Conservation (phyloP, 1,284 basidiomycete genomes). For the Cystobasidium pallidum region DNA sequence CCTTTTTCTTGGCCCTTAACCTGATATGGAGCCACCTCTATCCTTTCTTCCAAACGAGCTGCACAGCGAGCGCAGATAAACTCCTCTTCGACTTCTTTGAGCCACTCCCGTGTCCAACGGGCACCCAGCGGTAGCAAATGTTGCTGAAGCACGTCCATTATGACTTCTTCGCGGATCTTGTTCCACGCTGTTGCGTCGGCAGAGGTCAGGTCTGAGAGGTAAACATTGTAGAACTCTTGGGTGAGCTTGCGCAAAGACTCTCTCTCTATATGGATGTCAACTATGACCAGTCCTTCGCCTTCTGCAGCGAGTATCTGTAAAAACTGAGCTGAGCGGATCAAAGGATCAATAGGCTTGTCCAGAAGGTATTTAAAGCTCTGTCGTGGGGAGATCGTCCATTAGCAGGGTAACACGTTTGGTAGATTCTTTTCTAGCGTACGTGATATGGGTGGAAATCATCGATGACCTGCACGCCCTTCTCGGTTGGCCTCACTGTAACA, state of each 20-base stretch:
- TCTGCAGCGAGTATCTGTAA: constrained; percentile 91
- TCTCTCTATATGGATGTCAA: constrained; percentile 72
- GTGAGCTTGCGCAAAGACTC: constrained; percentile 69
- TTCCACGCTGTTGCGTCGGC: constrained; percentile 93
- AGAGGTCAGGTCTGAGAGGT: constrained; percentile 81
- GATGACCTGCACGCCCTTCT: constrained; percentile 86
- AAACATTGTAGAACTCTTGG: constrained; percentile 75
- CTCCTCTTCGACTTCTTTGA: constrained; percentile 89
- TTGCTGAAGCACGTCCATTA: constrained; percentile 75
- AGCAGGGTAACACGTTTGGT: not conserved
- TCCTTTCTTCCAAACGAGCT: constrained; percentile 65
- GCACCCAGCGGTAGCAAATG: constrained; percentile 79
- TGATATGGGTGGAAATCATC: constrained; percentile 86
- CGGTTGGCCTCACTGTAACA: constrained; percentile 85
- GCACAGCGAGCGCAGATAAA: constrained; percentile 70
- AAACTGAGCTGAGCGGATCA: constrained; percentile 76
- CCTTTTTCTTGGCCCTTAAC: constrained; percentile 20
- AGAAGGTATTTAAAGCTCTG: constrained; percentile 95
- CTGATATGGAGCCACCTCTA: constrained; percentile 49
- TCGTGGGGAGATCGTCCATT: constrained; percentile 13
- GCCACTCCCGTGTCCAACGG: constrained; percentile 86
- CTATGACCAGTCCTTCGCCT: constrained; percentile 78
- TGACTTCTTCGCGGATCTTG: constrained; percentile 75
- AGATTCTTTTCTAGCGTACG: constrained; percentile 61
- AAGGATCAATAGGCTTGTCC: constrained; percentile 75